Base-by-base conservation (phyloP, 1,139 yeast species). In the Nakaseomyces kungkrabaensis region DNA sequence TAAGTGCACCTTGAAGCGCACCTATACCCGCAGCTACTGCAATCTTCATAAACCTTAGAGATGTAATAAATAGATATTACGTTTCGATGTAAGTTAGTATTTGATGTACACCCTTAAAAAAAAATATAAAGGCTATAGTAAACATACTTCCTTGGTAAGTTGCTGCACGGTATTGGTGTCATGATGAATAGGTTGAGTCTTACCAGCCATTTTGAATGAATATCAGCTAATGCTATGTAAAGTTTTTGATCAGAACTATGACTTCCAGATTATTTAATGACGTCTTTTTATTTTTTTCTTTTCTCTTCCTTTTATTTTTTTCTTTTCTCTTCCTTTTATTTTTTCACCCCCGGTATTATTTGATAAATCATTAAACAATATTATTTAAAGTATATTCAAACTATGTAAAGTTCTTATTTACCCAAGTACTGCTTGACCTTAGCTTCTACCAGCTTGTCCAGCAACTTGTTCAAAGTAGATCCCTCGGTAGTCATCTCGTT, bases 401-500 rank as follows among this genome's bases (percentile, higher is more conserved):
- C 22, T 17, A 17, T 17, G 22, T 17, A 17, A 17, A 17, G 3
- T 17, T 17, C 22, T 13, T 44, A 46, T 45, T 37, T 43, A 37
- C 48, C 36, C 43, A 59, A 41, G 47, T 52, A 49, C 42, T 58
- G 41, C 38, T 54, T 49, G 11, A 64, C 48, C 44, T 57, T 61
- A 9, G 51, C 55, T 13, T 62, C 65, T 17, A 64, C 51, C 22
- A 63, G 44, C 44, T 55, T 60, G 8, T 50, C 49, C 33, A 62
- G 51, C 43, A 59, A 47, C 24, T 49, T 50, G 47, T 53, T 54
- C 48, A 63, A 44, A n/a, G 56, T 48, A 27, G 65, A 59, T 13
- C 54, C 47, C 13, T 57, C 53, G 47, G 75, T 73, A 25, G 66
- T 66, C 32, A 85, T 71, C 65, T 84, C 87, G 37, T 76, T 73